These are phyloP conservation scores for Podila minutissima DNA, from an alignment of 192 early-diverging fungal species.

Conservation along the genomic window DNA sequence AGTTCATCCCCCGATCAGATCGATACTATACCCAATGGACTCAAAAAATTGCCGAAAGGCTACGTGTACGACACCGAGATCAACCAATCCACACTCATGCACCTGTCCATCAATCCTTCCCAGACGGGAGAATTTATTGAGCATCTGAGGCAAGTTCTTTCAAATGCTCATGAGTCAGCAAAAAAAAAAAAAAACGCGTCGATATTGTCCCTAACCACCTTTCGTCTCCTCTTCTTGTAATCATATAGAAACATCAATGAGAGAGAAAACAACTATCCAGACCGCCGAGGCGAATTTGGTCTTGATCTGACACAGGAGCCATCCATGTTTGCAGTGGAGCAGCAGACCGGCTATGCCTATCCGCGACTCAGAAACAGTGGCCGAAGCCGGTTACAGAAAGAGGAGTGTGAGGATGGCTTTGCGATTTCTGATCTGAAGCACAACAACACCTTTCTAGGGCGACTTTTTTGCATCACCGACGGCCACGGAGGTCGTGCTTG, in stretches of 20 bases:
- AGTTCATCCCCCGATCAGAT: neutral
- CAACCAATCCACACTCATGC: slow-evolving; percentile 37
- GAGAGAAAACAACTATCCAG: slow-evolving; percentile 37
- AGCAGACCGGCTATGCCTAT: slow-evolving; percentile 68
- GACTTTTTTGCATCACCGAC: slow-evolving; percentile 65
- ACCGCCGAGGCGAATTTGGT: slow-evolving; percentile 42
- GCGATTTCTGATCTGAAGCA: slow-evolving; percentile 56
- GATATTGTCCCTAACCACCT: neutral
- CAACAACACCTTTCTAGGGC: slow-evolving; percentile 39
- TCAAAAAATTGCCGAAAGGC: slow-evolving; percentile 47
- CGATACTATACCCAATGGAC: slow-evolving; percentile 39
- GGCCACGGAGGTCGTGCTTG: slow-evolving; percentile 68
- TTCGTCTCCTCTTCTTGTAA: neutral
- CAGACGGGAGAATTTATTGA: slow-evolving; percentile 48
- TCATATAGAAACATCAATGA: slow-evolving; percentile 30
- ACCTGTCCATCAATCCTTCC: slow-evolving; percentile 39
- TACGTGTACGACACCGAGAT: slow-evolving; percentile 49
- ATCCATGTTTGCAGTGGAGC: slow-evolving; percentile 59
- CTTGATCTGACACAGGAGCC: slow-evolving; percentile 56
- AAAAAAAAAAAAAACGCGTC: too few species aligned
- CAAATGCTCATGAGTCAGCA: too few species aligned
- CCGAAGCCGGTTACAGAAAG: slow-evolving; percentile 58
- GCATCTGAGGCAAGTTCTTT: slow-evolving; percentile 32
- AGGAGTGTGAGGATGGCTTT: slow-evolving; percentile 64
- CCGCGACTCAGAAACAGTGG: slow-evolving; percentile 61